Conservation (phyloP, 2,329 filamentous ascomycete genomes). For the Periglandula ipomoeae region DNA sequence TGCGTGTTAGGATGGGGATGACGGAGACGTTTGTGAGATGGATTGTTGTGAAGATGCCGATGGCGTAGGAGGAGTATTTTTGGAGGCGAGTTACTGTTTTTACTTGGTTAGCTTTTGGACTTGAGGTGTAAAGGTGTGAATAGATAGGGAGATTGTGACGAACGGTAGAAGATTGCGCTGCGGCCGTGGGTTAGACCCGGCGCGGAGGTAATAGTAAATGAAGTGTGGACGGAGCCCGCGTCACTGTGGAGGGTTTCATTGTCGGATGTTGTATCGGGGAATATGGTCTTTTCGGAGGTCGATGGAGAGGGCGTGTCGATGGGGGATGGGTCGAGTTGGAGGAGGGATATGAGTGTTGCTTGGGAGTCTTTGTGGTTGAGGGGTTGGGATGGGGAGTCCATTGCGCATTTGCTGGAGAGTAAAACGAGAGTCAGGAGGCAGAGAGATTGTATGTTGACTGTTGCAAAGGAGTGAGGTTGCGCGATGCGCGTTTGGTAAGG, state of each 20-base stretch:
- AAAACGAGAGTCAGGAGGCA: no score
- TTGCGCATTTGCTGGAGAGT: slow-evolving; percentile 4
- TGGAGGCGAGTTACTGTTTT: slow-evolving; percentile 52
- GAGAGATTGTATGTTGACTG: no score
- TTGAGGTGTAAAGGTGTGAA: no score
- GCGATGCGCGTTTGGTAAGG: no score
- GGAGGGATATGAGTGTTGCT: slow-evolving; percentile 55
- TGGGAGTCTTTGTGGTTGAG: slow-evolving; percentile 31
- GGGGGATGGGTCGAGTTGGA: slow-evolving; percentile 74
- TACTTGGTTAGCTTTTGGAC: neutral
- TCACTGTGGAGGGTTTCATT: slow-evolving; percentile 13
- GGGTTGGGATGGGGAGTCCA: no score
- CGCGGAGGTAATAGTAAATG: slow-evolving; percentile 26
- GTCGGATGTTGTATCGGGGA: slow-evolving; percentile 30
- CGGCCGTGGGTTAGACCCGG: slow-evolving; percentile 48
- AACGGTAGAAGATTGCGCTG: slow-evolving; percentile 68
- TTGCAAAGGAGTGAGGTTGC: no score
- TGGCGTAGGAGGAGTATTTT: slow-evolving; percentile 82
- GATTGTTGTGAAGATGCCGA: slow-evolving; percentile 64
- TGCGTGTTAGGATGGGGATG: slow-evolving; percentile 65
- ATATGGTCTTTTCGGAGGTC: slow-evolving; percentile 15
- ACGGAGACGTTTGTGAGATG: slow-evolving; percentile 77
- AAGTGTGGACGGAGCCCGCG: slow-evolving; percentile 18
- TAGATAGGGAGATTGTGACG: slow-evolving; percentile 19
- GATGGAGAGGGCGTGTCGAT: slow-evolving; percentile 47